Conservation (phyloP, 257 asterid genomes). For the Solanum dulcamara region DNA sequence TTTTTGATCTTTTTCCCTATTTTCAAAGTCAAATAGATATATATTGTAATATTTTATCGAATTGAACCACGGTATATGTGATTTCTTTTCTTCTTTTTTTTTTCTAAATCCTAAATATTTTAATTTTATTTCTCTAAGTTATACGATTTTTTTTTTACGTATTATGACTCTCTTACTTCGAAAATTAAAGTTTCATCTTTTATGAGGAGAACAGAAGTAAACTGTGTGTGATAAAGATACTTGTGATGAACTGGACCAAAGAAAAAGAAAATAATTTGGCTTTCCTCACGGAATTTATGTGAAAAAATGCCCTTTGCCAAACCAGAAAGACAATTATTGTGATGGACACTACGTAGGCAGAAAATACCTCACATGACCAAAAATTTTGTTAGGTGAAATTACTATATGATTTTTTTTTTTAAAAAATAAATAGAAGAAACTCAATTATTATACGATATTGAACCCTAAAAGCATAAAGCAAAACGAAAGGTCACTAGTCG, state of each 20-base stretch:
- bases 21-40: neutral
- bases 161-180: neutral
- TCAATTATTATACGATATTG: neutral
- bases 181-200: neutral
- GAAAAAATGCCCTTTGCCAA: neutral
- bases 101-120: neutral
- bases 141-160: neutral
- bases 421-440: neutral
- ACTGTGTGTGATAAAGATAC: neutral
- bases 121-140: neutral
- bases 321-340: slow-evolving; percentile 8
- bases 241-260: neutral
- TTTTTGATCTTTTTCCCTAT: too few relatives aligned
- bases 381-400: neutral
- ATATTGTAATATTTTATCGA: neutral
- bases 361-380: neutral
- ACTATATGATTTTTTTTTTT: neutral
- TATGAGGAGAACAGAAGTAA: neutral
- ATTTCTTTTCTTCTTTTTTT: neutral
- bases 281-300: neutral
- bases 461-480: neutral
- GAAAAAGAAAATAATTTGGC: neutral
- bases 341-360: neutral
- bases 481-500: neutral
- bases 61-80: neutral